Evolutionary conservation across 345 rosid genomes (phyloP).

Genomic region (Linum lewisii): DNA sequence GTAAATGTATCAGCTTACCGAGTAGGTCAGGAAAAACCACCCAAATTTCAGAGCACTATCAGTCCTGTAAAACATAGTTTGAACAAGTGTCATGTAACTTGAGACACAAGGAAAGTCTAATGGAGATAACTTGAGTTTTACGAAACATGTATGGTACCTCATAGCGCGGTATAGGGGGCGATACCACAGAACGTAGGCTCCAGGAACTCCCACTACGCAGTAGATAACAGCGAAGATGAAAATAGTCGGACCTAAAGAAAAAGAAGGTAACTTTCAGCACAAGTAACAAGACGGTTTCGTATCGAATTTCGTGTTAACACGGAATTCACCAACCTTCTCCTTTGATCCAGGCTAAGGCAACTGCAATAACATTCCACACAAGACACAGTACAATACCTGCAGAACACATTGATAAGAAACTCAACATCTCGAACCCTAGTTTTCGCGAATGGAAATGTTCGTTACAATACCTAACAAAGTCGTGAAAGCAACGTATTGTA

Average conservation of each 20-base stretch:
- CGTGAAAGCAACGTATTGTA: slow-evolving; percentile 94
- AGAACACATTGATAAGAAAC: not conserved
- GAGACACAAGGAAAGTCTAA: not conserved
- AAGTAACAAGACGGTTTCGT: too few relatives aligned
- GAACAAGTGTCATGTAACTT: slow-evolving; percentile 1
- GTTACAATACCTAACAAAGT: slow-evolving; percentile 99
- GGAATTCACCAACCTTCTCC: slow-evolving; percentile 61
- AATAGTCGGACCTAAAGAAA: slow-evolving; percentile 58
- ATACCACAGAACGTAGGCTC: slow-evolving; percentile 84
- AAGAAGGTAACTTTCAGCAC: not conserved
- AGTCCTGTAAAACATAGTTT: slow-evolving; percentile 53
- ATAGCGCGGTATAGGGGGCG: slow-evolving; percentile 93
- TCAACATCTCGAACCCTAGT: too few relatives aligned
- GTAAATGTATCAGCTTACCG: slow-evolving; percentile 36
- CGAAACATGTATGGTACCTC: slow-evolving; percentile 41
- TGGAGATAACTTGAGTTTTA: not conserved
- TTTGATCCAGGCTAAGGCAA: slow-evolving; percentile 77
- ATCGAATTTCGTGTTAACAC: not conserved
- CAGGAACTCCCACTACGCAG: slow-evolving; percentile 81
- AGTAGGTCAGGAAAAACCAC: slow-evolving; percentile 69
- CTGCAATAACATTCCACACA: slow-evolving; percentile 80
- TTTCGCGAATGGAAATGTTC: too few relatives aligned
- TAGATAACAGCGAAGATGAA: slow-evolving; percentile 95
- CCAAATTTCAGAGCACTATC: slow-evolving; percentile 96
- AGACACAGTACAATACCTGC: slow-evolving; percentile 77